These are phyloP conservation scores for Bimuria novae-zelandiae DNA, from an alignment of 2,329 filamentous ascomycete species.

Conservation along the genomic window DNA sequence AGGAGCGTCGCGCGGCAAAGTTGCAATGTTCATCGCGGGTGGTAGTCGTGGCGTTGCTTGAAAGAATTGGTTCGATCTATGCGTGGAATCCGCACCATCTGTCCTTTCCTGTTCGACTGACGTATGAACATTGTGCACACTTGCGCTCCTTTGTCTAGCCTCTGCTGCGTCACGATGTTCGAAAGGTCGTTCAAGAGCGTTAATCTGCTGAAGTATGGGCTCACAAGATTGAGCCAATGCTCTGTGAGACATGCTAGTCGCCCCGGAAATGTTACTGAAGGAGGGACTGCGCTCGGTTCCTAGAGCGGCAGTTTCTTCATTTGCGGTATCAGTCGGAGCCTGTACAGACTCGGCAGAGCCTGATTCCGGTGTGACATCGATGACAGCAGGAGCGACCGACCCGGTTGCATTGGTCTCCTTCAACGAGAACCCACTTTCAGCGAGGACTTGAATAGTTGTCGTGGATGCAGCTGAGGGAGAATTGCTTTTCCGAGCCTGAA, in stretches of 20 bases:
- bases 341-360: too few species aligned
- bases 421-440: neutral
- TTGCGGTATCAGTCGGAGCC: neutral
- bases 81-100: neutral
- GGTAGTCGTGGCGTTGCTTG: neutral
- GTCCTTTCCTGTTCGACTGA: neutral
- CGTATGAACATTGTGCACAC: neutral
- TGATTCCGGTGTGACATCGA: neutral
- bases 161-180: too few species aligned
- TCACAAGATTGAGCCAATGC: too few species aligned
- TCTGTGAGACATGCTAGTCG: too few species aligned
- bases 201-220: too few species aligned
- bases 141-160: neutral
- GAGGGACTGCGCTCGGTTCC: too few species aligned
- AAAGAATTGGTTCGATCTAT: neutral
- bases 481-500: constrained; percentile 3
- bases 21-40: constrained; percentile 24
- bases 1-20: neutral
- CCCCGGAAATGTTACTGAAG: too few species aligned
- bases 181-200: too few species aligned
- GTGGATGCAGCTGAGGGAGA: neutral
- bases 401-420: neutral
- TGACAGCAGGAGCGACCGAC: neutral
- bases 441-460: neutral
- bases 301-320: neutral